Evolutionary conservation across 495 filamentous ascomycete genomes (phyloP).

Genomic region (Penicillium atrosanguineum): DNA sequence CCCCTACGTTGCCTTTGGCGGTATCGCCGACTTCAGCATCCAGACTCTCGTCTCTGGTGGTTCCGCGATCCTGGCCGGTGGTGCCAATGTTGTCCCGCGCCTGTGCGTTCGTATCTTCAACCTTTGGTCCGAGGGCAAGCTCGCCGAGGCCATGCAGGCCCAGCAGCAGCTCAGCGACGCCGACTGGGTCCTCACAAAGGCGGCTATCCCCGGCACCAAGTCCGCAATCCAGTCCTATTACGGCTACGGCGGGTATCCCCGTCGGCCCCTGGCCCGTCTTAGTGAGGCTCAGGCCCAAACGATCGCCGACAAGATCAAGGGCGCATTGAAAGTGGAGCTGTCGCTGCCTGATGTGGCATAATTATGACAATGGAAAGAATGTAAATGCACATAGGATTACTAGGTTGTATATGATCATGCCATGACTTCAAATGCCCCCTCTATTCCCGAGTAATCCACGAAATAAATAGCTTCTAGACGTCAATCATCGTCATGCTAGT

Average conservation of each 20-base stretch:
- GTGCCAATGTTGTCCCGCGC: conserved; percentile 83
- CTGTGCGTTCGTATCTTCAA: conserved; percentile 80
- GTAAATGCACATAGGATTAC: neutral
- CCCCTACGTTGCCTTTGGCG: conserved; percentile 83
- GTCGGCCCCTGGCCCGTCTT: conserved; percentile 69
- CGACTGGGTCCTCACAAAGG: conserved; percentile 85
- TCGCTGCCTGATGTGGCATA: conserved; percentile 41
- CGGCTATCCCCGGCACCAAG: conserved; percentile 84
- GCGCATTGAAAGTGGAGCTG: conserved; percentile 67
- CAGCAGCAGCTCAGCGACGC: conserved; percentile 71
- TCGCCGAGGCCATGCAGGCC: conserved; percentile 68
- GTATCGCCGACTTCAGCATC: conserved; percentile 82
- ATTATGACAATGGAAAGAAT: neutral
- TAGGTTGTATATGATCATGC: conserved; percentile 6
- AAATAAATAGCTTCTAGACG: neutral
- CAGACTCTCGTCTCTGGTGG: conserved; percentile 80
- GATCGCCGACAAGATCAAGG: conserved; percentile 60
- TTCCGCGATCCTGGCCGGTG: conserved; percentile 80
- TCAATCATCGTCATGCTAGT: neutral
- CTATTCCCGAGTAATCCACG: too few relatives aligned
- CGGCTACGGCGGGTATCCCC: conserved; percentile 79
- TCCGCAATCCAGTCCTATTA: conserved; percentile 77
- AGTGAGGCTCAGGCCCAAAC: conserved; percentile 51
- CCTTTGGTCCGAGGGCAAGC: conserved; percentile 68
- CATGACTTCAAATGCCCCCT: neutral